Evolutionary conservation across 306 rosid genomes (phyloP).

Genomic region (Heteromeles arbutifolia): DNA sequence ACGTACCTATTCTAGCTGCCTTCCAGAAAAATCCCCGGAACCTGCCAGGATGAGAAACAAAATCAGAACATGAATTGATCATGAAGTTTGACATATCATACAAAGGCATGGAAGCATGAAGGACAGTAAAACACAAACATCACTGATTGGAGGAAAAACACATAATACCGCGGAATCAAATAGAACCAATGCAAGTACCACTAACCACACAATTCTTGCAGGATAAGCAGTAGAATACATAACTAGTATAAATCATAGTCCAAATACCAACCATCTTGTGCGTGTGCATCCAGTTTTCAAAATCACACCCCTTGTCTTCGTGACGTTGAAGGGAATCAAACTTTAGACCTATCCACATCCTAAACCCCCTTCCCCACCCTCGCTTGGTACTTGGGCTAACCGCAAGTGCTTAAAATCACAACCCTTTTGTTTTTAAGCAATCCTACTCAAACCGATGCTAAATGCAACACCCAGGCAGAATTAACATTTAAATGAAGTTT

Average conservation of each 20-base stretch:
- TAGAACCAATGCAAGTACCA: not conserved
- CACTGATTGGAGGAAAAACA: not conserved
- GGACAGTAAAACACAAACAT: not conserved
- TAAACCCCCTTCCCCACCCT: not conserved
- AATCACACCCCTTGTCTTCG: not conserved
- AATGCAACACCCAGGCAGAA: not conserved
- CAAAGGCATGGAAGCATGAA: not conserved
- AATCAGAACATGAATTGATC: not conserved
- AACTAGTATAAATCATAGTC: not conserved
- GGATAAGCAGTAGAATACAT: not conserved
- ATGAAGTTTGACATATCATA: not conserved
- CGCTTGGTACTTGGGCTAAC: not conserved
- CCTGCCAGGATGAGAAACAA: conserved; percentile 15
- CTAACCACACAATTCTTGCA: not conserved
- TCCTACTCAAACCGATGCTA: not conserved
- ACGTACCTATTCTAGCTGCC: conserved; percentile 35
- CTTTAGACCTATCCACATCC: not conserved
- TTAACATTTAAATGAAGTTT: not conserved
- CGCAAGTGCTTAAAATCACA: not conserved
- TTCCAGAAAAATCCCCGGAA: conserved; percentile 36
- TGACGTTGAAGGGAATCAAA: not conserved
- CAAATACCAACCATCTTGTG: not conserved
- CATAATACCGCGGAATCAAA: not conserved
- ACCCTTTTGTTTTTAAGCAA: not conserved
- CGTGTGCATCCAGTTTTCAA: not conserved